Evolutionary conservation across 208 protist genomes (phyloP).

Genomic region (Trypanosoma avium): DNA sequence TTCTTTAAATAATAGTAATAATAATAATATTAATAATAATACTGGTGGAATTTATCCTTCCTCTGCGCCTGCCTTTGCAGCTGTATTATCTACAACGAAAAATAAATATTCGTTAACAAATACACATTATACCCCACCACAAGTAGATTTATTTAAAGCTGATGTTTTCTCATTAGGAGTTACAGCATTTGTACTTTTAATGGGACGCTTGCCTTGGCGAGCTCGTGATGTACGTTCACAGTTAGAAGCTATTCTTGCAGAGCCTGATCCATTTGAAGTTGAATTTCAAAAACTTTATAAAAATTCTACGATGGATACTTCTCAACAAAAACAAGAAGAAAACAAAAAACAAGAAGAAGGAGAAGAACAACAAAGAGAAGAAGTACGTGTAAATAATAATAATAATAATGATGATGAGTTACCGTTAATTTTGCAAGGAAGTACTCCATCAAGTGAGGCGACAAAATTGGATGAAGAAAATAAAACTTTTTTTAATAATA

Average conservation of each 20-base stretch:
- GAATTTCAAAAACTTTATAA: slow-evolving; percentile 33
- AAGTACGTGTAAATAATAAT: not conserved
- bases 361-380: not conserved
- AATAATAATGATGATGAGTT: not conserved
- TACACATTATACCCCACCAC: not conserved
- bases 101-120: not conserved
- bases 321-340: not conserved
- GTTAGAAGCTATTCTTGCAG: slow-evolving; percentile 38
- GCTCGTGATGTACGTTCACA: slow-evolving; percentile 43
- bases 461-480: no score
- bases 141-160: slow-evolving; percentile 62
- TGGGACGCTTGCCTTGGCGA: slow-evolving; percentile 58
- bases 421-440: no score
- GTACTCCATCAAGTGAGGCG: no score
- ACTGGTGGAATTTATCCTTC: not conserved
- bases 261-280: slow-evolving; percentile 52
- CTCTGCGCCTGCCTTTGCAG: not conserved
- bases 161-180: slow-evolving; percentile 74
- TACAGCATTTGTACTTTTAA: slow-evolving; percentile 66
- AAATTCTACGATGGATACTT: not conserved
- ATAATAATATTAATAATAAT: not conserved
- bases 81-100: not conserved
- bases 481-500: no score
- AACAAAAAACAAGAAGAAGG: not conserved
- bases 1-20: no score